Evolutionary conservation across 2,329 filamentous ascomycete species (phyloP), one percentile per base, ranked within the genome.

Genomic region (Ophiostoma sp.): DNA sequence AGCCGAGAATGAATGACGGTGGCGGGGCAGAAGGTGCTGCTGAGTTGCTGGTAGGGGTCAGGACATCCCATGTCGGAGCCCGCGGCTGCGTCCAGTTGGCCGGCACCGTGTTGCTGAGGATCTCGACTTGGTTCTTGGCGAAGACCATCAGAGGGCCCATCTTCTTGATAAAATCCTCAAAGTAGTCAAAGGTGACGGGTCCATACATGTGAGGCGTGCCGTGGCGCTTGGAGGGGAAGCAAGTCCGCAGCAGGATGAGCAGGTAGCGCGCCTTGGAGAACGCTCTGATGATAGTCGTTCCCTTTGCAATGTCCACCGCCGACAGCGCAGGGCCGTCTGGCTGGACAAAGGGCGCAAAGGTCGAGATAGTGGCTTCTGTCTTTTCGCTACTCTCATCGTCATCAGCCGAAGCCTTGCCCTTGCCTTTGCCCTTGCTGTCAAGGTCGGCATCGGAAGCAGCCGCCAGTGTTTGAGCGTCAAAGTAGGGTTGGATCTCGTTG

Each of bases 121-220:
- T 81, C 47, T 93, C 90, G 72, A 96, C 91, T 77, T 99, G 94
- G 77, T 89, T 89, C n/a, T 96, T 83, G 69, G 92, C 90, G 66
- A 89, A 89, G 58, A 90, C 86, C 72, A 97, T 84, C 16, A 99
- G 80, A 38, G 88, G 87, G 3, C 92, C 93, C 45, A 98, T 83
- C 40, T 87, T 87, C 71, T 87, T 85, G 38, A 96, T 84, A 49
- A 97, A 80, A n/a, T 82, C 79, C 62, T 87, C 82, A 75, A 96
- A 96, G 76, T 92, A 89, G 76, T 98, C 94, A 44, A 89, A 92
- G 36, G 96, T 84, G 75, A 96, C 96, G 73, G 96, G 85, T 40
- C 87, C 84, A 67, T 86, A 87, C 74, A 97, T 90, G 11, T 89
- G 84, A 42, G 87, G 84, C 9, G 80, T 81, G 66, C 85, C 83